Evolutionary conservation across 2,329 filamentous ascomycete species (phyloP), one percentile per base, ranked within the genome.

Genomic region (Esteya vermicola): DNA sequence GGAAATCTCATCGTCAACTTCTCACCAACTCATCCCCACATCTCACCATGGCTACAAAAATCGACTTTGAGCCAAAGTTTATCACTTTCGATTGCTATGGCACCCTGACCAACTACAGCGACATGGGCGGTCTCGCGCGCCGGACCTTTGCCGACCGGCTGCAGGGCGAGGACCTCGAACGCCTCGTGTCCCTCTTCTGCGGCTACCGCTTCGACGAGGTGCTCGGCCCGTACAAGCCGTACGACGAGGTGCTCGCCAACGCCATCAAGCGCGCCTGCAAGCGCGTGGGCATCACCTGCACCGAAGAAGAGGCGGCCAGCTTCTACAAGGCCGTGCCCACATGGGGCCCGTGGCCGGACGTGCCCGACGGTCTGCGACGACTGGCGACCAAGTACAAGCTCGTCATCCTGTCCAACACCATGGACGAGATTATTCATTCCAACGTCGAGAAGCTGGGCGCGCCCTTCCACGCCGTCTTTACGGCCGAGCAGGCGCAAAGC

Each of bases 51-150:
- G 25, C 35, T 20, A 30, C 35, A 5, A 28, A 9, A 21, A 38
- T 38, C 23, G 22, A 18, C 14, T 38, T 38, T 18, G 36, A 38
- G 36, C 36, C 36, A 18, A 38, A 38, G 14, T 38, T 23, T 12
- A 38, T 38, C 27, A 38, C 36, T 4, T 38, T 38, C 19, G 36
- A 38, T 23, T 38, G 36, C 20, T 38, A 38, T 38, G 36, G 36
- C 36, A 38, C 36, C 7, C 19, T 38, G 26, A 38, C 36, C 19
- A 32, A 38, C 14, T 38, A 31, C 13, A 38, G 36, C 27, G 20
- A 38, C n/a, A 38, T 38, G 27, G 20, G 20, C 13, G 27, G 27
- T 6, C 14, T 32, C 5, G 36, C 27, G 9, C 36, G 36, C 27
- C 6, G 10, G 8, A 32, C 25, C 3, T 38, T 38, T 32, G n/a